Conservation (phyloP, 2,329 filamentous ascomycete species). For the Hymenotorrendiella dingleyae region DNA sequence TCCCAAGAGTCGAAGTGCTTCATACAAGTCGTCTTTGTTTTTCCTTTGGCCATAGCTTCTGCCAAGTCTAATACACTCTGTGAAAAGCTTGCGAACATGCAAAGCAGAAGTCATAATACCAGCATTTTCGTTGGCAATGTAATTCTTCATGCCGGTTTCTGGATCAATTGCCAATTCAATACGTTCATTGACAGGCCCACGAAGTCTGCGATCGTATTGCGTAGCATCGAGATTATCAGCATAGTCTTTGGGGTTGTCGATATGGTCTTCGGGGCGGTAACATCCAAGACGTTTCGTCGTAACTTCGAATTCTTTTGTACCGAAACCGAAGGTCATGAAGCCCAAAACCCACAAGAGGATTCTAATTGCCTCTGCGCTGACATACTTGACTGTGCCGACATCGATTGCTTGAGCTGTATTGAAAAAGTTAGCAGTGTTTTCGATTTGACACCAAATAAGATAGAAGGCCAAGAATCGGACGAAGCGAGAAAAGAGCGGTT, state of each 20-base stretch:
- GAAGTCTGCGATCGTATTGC: constrained; percentile 72
- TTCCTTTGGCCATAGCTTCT: constrained; percentile 62
- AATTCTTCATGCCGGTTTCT: constrained; percentile 78
- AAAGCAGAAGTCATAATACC: constrained; percentile 77
- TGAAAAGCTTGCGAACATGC: constrained; percentile 69
- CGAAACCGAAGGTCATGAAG: constrained; percentile 83
- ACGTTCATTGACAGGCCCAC: constrained; percentile 73
- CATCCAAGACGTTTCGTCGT: constrained; percentile 72
- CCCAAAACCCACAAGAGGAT: constrained; percentile 83
- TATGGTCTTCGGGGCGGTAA: constrained; percentile 79
- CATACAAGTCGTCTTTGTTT: constrained; percentile 74
- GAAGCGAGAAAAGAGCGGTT: too few species aligned
- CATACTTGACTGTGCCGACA: constrained; percentile 84
- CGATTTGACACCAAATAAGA: too few species aligned
- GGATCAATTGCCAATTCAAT: constrained; percentile 75
- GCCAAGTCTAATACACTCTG: constrained; percentile 70
- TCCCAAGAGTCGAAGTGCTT: constrained; percentile 79
- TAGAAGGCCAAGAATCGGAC: too few species aligned
- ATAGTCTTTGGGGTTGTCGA: constrained; percentile 76
- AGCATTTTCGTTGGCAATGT: constrained; percentile 79
- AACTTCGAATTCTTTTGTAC: constrained; percentile 79
- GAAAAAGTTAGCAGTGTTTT: constrained; percentile 10
- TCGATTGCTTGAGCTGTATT: constrained; percentile 73
- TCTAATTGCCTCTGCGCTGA: constrained; percentile 85
- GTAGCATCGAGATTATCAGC: constrained; percentile 83